Evolutionary conservation across 2,329 filamentous ascomycete species (phyloP), one percentile per base, ranked within the genome.

Genomic region (Ceratocystis ficicola): DNA sequence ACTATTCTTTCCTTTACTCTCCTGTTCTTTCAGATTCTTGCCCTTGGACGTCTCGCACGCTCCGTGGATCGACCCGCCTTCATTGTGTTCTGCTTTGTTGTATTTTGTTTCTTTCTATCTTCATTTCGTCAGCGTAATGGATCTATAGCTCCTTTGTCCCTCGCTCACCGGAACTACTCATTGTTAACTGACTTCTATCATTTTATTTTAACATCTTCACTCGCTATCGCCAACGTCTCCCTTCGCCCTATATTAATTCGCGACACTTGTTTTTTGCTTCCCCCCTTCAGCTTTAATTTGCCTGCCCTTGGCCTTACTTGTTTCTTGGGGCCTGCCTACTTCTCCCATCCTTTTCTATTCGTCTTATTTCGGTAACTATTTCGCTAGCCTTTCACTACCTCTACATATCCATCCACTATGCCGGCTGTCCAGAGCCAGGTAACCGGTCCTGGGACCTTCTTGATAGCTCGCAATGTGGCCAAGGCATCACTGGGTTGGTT

Each of bases 401-500:
- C 7, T n/a, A 25, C 52, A 8, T 30, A n/a, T 17, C 22, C 48
- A 59, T 46, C 22, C 22, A 60, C 3, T 25, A 68, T 66, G 62
- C 55, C 66, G 7, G 66, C 63, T 32, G 55, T 67, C n/a, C 67
- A 65, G 41, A 63, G 57, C 44, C 60, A 60, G 7, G 66, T 65
- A 30, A 15, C 41, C 44, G 44, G 50, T 30, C 52, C 66, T 12
- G 57, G 61, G 5, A 6, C 46, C 36, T 59, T 41, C 17, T 15
- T 50, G 10, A 22, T 36, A 8, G 15, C 28, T 10, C 61, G 55
- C 4, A 25, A 44, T 36, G 17, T 62, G 4, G 50, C 66, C 22
- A 22, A 55, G 6, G 30, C 22, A 8, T 48, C 61, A 28, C 17
- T 77, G 12, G 74, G 74, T n/a, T 75, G 74, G 72, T 68, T 79